Conservation (phyloP, 192 early-diverging fungal genomes). For the Rhizophagus clarus region DNA sequence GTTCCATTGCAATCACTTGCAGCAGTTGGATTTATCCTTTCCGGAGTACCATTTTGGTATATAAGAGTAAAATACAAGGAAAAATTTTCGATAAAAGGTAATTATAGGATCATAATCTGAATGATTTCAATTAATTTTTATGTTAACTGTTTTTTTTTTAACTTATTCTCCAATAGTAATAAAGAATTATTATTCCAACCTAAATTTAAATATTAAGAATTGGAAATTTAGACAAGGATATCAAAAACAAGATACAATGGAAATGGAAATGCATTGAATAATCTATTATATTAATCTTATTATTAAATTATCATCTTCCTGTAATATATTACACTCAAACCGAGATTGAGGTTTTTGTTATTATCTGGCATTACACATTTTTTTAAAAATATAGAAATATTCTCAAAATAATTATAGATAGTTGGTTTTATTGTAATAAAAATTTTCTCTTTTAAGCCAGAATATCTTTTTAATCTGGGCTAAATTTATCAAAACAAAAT, state of each 20-base stretch:
- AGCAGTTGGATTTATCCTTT: constrained; percentile 50
- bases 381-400: too few species aligned
- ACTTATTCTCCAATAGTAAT: neutral
- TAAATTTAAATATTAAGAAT: neutral
- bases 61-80: constrained; percentile 26
- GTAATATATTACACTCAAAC: too few species aligned
- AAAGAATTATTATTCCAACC: neutral
- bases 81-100: constrained; percentile 16
- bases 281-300: neutral
- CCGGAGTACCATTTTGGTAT: constrained; percentile 56
- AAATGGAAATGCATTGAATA: constrained; percentile 12
- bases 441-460: too few species aligned
- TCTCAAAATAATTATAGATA: too few species aligned
- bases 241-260: constrained; percentile 23
- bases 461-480: too few species aligned
- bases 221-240: constrained; percentile 19
- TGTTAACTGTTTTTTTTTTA: neutral
- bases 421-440: too few species aligned
- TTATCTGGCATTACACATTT: too few species aligned
- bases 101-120: neutral
- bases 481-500: too few species aligned
- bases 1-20: constrained; percentile 55
- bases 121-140: neutral
- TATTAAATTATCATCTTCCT: too few species aligned
- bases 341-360: too few species aligned